Conservation (phyloP, 2,329 filamentous ascomycete genomes). For the Bimuria novae-zelandiae region DNA sequence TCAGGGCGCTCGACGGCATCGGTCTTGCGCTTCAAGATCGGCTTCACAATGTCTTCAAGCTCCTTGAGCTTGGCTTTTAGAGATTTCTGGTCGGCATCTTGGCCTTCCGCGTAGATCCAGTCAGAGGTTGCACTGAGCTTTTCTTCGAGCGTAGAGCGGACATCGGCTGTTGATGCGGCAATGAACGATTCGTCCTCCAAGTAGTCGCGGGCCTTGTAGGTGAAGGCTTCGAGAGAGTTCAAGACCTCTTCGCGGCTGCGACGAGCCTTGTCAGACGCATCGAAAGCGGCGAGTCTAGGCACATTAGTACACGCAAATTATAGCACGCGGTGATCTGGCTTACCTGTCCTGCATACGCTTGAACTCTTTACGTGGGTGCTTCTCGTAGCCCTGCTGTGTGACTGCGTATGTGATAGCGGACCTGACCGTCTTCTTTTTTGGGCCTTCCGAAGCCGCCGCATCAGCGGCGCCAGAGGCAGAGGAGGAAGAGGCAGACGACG, state of each 20-base stretch:
- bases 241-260: conserved; percentile 80
- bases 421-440: conserved; percentile 56
- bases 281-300: conserved; percentile 78
- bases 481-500: conserved; percentile 49
- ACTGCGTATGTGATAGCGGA: conserved; percentile 57
- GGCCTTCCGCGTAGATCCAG: conserved; percentile 88
- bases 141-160: conserved; percentile 69
- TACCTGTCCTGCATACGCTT: conserved; percentile 63
- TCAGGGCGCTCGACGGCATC: conserved; percentile 75
- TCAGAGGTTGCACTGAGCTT: conserved; percentile 74
- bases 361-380: conserved; percentile 64
- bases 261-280: conserved; percentile 79
- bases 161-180: conserved; percentile 68
- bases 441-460: conserved; percentile 51
- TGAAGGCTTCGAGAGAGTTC: conserved; percentile 92
- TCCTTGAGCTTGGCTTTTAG: conserved; percentile 77
- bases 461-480: conserved; percentile 48
- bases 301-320: conserved; percentile 18
- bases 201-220: conserved; percentile 84
- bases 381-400: conserved; percentile 55
- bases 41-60: conserved; percentile 76
- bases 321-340: conserved; percentile 5
- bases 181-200: conserved; percentile 78
- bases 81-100: conserved; percentile 73
- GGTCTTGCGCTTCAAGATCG: conserved; percentile 74